Percentiles rank a stretch among this genome's conserved stretches.
phyloP scores from a whole-genome alignment of 352 stramenopile genomes.

The Elongisporangium senticosum region DNA sequence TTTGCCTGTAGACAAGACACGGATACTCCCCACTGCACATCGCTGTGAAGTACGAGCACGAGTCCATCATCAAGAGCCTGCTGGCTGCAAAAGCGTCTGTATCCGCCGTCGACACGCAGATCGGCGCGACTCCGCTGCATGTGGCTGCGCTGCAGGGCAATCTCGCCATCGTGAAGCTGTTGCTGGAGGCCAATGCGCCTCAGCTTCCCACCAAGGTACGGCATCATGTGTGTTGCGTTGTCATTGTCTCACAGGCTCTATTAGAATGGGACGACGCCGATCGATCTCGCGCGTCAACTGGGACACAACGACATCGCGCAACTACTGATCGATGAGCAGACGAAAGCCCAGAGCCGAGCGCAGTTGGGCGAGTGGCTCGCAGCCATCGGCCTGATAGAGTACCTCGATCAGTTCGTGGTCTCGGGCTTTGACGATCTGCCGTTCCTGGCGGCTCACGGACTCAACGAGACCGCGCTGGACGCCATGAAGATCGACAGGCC shows the following conservation, averaged over 20 bases:
- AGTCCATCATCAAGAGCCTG: constrained; percentile 41
- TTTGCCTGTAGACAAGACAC: constrained; percentile 40
- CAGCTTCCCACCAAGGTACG: constrained; percentile 43
- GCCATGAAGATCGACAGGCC: constrained; percentile 59
- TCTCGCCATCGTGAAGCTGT: constrained; percentile 34
- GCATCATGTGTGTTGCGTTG: neutral
- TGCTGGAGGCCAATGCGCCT: constrained; percentile 29
- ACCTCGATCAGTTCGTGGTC: constrained; percentile 33
- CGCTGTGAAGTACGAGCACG: constrained; percentile 55
- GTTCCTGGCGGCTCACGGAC: constrained; percentile 43
- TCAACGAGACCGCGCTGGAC: constrained; percentile 48
- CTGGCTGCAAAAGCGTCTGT: constrained; percentile 17
- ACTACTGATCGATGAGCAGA: constrained; percentile 31
- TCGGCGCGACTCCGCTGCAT: constrained; percentile 51
- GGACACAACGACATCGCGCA: constrained; percentile 23
- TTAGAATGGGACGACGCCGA: constrained; percentile 46
- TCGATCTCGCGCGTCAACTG: constrained; percentile 45
- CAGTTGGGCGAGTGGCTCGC: constrained; percentile 61
- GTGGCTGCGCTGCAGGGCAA: constrained; percentile 54
- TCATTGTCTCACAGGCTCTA: constrained; percentile 1
- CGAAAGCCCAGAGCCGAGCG: constrained; percentile 17
- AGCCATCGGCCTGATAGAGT: constrained; percentile 66
- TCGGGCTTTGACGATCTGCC: constrained; percentile 63
- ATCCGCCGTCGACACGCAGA: constrained; percentile 28
- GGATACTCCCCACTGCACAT: constrained; percentile 64